Base-by-base conservation (phyloP, 2,329 filamentous ascomycete species). In the Zymoseptoria tritici region DNA sequence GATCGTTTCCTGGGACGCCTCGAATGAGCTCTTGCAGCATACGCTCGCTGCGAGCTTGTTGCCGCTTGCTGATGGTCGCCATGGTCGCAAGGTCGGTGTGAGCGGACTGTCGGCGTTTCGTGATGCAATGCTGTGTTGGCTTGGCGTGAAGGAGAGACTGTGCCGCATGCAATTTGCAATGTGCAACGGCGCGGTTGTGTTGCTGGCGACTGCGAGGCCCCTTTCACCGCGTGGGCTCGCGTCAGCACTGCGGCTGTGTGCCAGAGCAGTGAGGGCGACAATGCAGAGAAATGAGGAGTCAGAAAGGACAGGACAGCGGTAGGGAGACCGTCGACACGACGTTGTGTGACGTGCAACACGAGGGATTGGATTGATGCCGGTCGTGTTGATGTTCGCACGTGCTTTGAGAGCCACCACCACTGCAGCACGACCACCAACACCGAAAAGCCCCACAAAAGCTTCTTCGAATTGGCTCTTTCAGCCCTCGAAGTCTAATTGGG, bases 21-120 rank as follows among this genome's bases (percentile, higher is more conserved):
- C 89, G 89, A 67, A 97, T 87, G 64, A 99, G 84, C 54, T 97
- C 93, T 72, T 97, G 91, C 66, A 99, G 81, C 58, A 85, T 81
- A 73, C 90, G 90, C 80, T 99, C 94, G 76, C 99, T 97, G 77
- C 94, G 92, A 81, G 89, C 91, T 82, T 97, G 93, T 79, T 97
- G 91, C 77, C 94, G 91, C 83, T 97, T 99, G 81, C 87, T 96
- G 74, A 95, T 81, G 52, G 85, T 81, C 58, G 83, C 82, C 59
- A 89, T 83, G 89, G 92, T 94, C 63, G 60, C 68, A 54, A 55
- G 42, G 29, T 24, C 20, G 36, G n/a, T n/a, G 36, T 46, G 36
- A n/a, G 5, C 13, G 36, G 36, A n/a, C 36, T n/a, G 36, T 6
- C 16, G 36, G 36, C 36, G 36, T 42, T 42, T 16, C 36, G 9